Conservation (phyloP, 352 stramenopile species). For the Globisporangium echinulatum region DNA sequence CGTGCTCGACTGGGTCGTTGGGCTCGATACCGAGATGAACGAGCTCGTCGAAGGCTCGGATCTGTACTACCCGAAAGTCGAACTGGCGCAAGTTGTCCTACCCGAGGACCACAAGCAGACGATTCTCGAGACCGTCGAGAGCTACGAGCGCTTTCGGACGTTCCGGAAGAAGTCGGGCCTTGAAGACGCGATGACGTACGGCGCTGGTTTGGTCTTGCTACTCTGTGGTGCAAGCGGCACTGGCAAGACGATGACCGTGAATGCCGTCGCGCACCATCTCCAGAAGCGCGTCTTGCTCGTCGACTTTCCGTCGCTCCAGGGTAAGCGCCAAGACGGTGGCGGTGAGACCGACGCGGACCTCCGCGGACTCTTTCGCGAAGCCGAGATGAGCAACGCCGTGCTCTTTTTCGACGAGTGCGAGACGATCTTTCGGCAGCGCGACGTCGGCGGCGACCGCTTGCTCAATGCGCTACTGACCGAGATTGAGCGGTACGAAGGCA, state of each 20-base stretch:
- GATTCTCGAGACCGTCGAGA: conserved; percentile 76
- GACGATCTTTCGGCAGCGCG: conserved; percentile 84
- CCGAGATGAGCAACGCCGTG: conserved; percentile 86
- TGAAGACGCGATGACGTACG: conserved; percentile 74
- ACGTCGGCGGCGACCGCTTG: conserved; percentile 66
- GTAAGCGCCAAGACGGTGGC: conserved; percentile 68
- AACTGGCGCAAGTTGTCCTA: conserved; percentile 80
- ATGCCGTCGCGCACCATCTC: conserved; percentile 78
- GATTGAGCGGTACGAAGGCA: conserved; percentile 85
- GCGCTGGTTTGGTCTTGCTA: conserved; percentile 70
- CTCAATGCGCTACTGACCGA: conserved; percentile 83
- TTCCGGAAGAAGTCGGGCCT: conserved; percentile 77
- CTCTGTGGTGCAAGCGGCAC: conserved; percentile 79
- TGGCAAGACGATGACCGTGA: conserved; percentile 90
- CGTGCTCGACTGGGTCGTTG: conserved; percentile 84
- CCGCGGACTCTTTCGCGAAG: conserved; percentile 79
- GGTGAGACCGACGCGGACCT: conserved; percentile 70
- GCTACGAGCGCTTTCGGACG: conserved; percentile 73
- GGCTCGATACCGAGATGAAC: conserved; percentile 86
- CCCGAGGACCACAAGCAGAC: conserved; percentile 78
- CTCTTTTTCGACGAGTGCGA: conserved; percentile 90
- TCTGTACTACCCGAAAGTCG: conserved; percentile 79
- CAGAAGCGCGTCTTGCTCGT: conserved; percentile 86
- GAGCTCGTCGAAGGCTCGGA: conserved; percentile 86
- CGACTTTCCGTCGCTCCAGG: conserved; percentile 82